Evolutionary conservation across 2,329 filamentous ascomycete genomes (phyloP).

Genomic region (Colletotrichum tropicale): DNA sequence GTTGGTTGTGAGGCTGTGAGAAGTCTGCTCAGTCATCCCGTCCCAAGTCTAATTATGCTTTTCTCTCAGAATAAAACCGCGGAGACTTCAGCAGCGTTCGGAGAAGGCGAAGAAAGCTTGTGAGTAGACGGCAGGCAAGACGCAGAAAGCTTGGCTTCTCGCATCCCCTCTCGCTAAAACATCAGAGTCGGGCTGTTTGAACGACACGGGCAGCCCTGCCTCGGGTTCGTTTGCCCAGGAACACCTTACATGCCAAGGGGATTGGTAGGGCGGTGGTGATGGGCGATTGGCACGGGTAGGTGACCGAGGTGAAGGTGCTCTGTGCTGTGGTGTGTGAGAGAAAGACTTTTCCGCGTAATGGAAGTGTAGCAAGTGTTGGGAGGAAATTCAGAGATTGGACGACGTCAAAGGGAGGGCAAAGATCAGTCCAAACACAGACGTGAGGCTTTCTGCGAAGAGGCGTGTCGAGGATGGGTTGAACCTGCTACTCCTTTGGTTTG

Average conservation of each 20-base stretch:
- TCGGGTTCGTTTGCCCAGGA: background rate
- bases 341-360: background rate
- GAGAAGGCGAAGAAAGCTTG: background rate
- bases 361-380: background rate
- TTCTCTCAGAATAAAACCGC: background rate
- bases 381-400: background rate
- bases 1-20: background rate
- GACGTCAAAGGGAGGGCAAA: background rate
- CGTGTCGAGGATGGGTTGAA: background rate
- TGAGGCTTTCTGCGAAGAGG: background rate
- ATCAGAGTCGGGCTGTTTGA: background rate
- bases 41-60: background rate
- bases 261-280: background rate
- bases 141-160: background rate
- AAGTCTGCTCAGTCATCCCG: background rate
- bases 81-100: background rate
- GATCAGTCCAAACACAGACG: background rate
- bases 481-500: background rate
- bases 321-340: background rate
- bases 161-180: background rate
- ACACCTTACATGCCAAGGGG: background rate
- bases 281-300: background rate
- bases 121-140: background rate
- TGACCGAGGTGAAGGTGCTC: background rate
- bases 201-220: background rate